Evolutionary conservation across 1,284 basidiomycete species (phyloP), one percentile per base, ranked within the genome.

Genomic region (Ceratorhiza oryzae-sativae): DNA sequence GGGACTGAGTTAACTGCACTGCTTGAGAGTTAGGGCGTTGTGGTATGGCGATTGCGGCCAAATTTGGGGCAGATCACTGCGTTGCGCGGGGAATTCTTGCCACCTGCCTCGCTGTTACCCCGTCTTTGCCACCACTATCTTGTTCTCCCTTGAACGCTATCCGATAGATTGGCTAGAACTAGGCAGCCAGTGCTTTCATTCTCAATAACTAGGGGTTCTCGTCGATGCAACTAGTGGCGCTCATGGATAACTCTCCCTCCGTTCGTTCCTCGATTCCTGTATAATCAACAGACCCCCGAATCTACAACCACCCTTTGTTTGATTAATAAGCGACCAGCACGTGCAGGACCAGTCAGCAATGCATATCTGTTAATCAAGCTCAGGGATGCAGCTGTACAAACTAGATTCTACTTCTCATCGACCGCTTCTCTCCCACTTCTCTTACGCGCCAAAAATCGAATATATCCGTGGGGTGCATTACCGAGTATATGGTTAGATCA

Each of bases 401-500:
- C 42, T 48, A 1, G 32, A 56, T 25, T 36, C 18, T 20, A 27
- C 62, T 41, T 65, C 48, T 34, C 34, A 3, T 46, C 48, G 32
- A 23, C 41, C 6, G 18, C 46, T 65, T 65, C 62, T 27, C 59
- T 45, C 41, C 32, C 42, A 23, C 20, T 62, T 49, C 45, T 48
- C n/a, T 34, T 30, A 30, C 51, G 18, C 36, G 56, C 45, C 23
- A n/a, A 48, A 48, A 62, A 62, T 49, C 62, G 9, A 55, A 68
- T 58, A 53, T 30, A 41, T 45, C 65, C 5, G 39, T 27, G 15
- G 25, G 13, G 20, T 23, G 13, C 53, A 20, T 58, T 68, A 68
- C 65, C 65, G n/a, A 56, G n/a, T 46, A 30, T 15, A 53, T 34
- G 65, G 65, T 58, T 68, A 68, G 62, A 4, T 41, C 48, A 27